A percentile compares a stretch with the other conserved stretches of the same genome.
These are phyloP conservation scores for Crithidia brevicula DNA, from an alignment of 208 protist species.

Conservation along the genomic window DNA sequence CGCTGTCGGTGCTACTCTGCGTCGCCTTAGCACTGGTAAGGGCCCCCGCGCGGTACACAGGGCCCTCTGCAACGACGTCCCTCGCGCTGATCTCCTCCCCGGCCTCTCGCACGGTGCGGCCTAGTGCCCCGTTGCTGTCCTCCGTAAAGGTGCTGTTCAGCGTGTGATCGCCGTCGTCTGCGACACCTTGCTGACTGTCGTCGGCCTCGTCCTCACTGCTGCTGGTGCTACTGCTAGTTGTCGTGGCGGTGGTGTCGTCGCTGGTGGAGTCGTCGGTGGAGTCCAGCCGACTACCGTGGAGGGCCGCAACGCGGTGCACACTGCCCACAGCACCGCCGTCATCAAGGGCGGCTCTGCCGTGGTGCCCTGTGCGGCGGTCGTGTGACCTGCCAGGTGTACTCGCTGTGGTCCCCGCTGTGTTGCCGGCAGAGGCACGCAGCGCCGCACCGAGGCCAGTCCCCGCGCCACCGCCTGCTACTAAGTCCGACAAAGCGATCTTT, in stretches of 20 bases:
- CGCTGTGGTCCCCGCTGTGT: not conserved
- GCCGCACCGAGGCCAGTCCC: not conserved
- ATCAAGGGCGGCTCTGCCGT: not conserved
- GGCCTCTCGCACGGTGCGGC: not conserved
- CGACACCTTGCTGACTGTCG: not conserved
- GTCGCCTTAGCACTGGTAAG: not conserved
- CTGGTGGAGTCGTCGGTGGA: constrained; percentile 8
- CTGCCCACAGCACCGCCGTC: not conserved
- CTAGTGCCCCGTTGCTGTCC: constrained; percentile 5
- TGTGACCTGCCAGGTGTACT: not conserved
- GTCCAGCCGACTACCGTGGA: constrained; percentile 1
- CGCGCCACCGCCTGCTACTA: too few species aligned
- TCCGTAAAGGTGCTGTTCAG: constrained; percentile 24
- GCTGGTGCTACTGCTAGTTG: constrained; percentile 6
- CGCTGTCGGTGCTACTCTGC: constrained; percentile 15
- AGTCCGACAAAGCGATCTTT: too few species aligned
- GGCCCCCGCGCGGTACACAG: not conserved
- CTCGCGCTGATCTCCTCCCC: not conserved
- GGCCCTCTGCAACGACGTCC: constrained; percentile 4
- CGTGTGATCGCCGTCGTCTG: constrained; percentile 6
- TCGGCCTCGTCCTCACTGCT: constrained; percentile 9
- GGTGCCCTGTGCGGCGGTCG: not conserved
- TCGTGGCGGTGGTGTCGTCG: constrained; percentile 20
- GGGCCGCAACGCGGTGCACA: not conserved
- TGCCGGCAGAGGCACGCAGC: not conserved